Evolutionary conservation across 23 red algal genomes (phyloP).

Genomic region (Gracilaria domingensis): DNA sequence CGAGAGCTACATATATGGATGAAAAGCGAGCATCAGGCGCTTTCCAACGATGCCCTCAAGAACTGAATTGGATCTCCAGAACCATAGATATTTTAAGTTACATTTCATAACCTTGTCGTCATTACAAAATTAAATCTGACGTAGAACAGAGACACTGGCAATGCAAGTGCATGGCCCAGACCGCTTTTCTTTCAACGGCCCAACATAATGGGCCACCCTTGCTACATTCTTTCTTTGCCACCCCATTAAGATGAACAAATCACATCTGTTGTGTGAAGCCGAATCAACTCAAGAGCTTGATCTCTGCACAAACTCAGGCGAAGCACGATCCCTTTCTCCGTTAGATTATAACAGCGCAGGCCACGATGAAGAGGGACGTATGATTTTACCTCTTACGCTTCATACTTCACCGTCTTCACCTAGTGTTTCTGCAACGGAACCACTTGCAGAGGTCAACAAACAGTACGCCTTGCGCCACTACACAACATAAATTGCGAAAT

Average conservation of each 20-base stretch:
- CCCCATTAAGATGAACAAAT: not conserved
- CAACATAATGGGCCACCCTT: not conserved
- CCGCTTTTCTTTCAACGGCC: not conserved
- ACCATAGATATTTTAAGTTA: not conserved
- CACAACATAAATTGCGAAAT: not conserved
- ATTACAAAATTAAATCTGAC: not conserved
- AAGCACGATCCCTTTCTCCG: not conserved
- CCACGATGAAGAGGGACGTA: not conserved
- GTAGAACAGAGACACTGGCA: not conserved
- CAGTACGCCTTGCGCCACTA: not conserved
- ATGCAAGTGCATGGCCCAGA: too few relatives aligned
- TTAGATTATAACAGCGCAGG: not conserved
- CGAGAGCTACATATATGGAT: not conserved
- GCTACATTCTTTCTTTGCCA: not conserved
- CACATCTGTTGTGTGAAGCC: not conserved
- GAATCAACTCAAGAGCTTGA: not conserved
- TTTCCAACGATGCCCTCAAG: not conserved
- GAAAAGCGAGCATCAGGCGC: not conserved
- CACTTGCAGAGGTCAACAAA: not conserved
- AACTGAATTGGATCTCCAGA: not conserved
- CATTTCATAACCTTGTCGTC: not conserved
- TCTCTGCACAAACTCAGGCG: not conserved
- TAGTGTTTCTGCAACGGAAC: not conserved
- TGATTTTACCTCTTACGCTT: not conserved
- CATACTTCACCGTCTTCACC: too few relatives aligned